Conservation (phyloP, 306 rosid genomes). For the Ziziphus jujuba region DNA sequence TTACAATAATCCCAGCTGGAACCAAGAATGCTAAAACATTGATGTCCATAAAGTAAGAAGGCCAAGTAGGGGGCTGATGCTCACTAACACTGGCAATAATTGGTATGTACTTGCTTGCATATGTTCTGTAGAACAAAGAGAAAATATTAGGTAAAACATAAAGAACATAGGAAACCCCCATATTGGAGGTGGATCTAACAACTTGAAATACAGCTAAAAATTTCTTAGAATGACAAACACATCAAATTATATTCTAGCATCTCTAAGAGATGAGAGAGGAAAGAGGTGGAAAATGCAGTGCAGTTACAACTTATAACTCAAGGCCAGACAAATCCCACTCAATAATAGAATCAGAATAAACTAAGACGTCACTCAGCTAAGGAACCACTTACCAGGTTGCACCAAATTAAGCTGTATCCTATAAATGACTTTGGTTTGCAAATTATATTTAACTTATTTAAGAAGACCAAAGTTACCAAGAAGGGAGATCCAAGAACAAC, state of each 20-base stretch:
- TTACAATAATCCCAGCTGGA: constrained; percentile 96
- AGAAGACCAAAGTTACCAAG: constrained; percentile 19
- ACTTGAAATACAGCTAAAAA: too few relatives aligned
- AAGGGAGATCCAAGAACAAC: constrained; percentile 24
- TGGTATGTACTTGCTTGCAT: constrained; percentile 99
- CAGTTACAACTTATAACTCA: neutral
- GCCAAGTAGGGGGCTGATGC: constrained; percentile 99
- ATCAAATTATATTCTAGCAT: neutral
- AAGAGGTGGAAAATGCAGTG: neutral
- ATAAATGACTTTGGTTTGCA: constrained; percentile 5
- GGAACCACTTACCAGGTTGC: neutral
- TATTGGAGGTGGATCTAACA: neutral
- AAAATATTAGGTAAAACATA: constrained; percentile 14
- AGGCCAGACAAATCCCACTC: constrained; percentile 6
- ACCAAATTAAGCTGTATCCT: constrained; percentile 1
- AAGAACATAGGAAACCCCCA: neutral
- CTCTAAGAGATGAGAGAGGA: neutral
- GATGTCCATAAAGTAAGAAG: constrained; percentile 99
- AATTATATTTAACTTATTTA: constrained; percentile 4
- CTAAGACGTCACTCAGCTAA: neutral
- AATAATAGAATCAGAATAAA: constrained; percentile 7
- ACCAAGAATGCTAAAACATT: constrained; percentile 97
- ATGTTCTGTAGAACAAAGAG: constrained; percentile 61
- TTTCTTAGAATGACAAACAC: constrained; percentile 5
- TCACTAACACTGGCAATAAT: constrained; percentile 99